Conservation (phyloP, 441 rosid genomes). For the Raphanus hybrid region DNA sequence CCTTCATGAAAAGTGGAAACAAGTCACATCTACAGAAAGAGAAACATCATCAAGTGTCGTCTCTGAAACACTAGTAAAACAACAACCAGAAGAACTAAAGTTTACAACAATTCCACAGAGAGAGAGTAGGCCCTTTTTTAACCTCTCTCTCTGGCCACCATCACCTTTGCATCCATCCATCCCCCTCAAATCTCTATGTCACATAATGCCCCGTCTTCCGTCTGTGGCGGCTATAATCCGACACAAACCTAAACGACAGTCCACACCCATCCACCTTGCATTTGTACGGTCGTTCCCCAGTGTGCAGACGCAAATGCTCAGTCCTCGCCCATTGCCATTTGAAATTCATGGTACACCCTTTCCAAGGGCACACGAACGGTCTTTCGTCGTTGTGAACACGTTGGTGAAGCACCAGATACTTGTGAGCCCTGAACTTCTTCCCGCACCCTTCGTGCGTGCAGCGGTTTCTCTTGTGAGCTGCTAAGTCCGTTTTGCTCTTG, state of each 20-base stretch:
- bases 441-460: slow-evolving; percentile 87
- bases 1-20: slow-evolving; percentile 22
- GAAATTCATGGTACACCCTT: slow-evolving; percentile 87
- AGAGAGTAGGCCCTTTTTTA: slow-evolving; percentile 5
- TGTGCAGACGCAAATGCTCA: slow-evolving; percentile 94
- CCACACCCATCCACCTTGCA: slow-evolving; percentile 87
- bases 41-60: neutral
- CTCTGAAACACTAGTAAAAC: slow-evolving; percentile 11
- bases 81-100: slow-evolving; percentile 24
- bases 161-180: slow-evolving; percentile 2
- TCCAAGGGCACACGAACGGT: slow-evolving; percentile 90
- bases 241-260: slow-evolving; percentile 90
- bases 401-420: slow-evolving; percentile 76
- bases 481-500: slow-evolving; percentile 66
- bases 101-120: slow-evolving; percentile 19
- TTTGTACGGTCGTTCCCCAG: slow-evolving; percentile 88
- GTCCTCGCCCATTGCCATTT: slow-evolving; percentile 99
- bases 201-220: slow-evolving; percentile 86
- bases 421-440: slow-evolving; percentile 88
- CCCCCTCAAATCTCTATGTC: slow-evolving; percentile 38
- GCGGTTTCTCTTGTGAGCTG: slow-evolving; percentile 73
- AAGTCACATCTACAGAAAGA: slow-evolving; percentile 19
- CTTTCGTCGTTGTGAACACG: slow-evolving; percentile 91
- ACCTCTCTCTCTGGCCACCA: neutral
- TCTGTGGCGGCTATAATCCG: slow-evolving; percentile 93